Evolutionary conservation across 331 rosid species (phyloP), one percentile per base, ranked within the genome.

Genomic region (Prunus yedoensis): DNA sequence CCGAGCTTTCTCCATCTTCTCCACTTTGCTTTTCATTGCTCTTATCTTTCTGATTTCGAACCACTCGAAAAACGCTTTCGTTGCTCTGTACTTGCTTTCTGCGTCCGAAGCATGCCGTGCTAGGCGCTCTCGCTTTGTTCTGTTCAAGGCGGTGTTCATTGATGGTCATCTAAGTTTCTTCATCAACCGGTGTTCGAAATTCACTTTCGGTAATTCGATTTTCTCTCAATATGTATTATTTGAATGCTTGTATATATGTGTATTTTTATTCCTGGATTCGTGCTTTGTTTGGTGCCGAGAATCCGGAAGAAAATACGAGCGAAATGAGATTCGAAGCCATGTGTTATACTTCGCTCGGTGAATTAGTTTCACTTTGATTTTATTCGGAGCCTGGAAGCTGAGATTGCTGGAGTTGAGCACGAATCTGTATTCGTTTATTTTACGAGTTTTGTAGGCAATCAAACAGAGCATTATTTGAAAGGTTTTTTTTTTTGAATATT

Each of bases 81-180:
- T 30, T 8, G 67, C 9, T 62, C 10, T 6, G 46, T 16, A 30
- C 12, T 43, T 27, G 54, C 30, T 60, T 74, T 51, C 35, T 2
- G 23, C 32, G 47, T 46, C 16, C 53, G 28, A 16, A 1, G 32
- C 35, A 15, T 15, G 52, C 41, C 6, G 54, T 25, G 3, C 21
- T n/a, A n/a, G 18, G 32, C 62, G 10, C 18, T 45, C 18, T 60
- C 38, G 32, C 41, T 56, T 65, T 30, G 47, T 43, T 51, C 59
- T 20, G 73, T 38, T 60, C 45, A 45, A 28, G 25, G 62, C 23
- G 35, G 54, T 66, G 82, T 82, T 84, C 78, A 79, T 88, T 88
- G 83, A 78, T 77, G 83, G 72, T 70, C 85, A 78, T 88, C 88
- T 80, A 82, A 86, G 18, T 21, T 74, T 20, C 10, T 14, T 52